Base-by-base conservation (phyloP, 768 basidiomycete species). In the Lactarius trivialis region DNA sequence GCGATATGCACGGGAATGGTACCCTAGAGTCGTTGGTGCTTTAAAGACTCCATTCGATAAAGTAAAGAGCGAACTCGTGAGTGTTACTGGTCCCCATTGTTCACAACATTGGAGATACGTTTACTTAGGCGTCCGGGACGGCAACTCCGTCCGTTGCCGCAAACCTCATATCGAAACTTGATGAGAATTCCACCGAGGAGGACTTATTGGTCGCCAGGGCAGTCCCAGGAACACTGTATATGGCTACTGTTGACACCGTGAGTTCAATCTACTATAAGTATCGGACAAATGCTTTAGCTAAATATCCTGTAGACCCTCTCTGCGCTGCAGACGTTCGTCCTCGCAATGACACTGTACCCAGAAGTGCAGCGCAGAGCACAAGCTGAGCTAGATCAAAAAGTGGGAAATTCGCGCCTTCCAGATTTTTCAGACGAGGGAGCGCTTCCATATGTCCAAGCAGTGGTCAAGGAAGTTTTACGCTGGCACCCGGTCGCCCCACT, bases 401-500 rank as follows among this genome's bases (percentile, higher is more conserved):
- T 33, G 2, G n/a, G 30, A 4, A 21, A 33, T 33, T 52, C n/a
- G 28, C 30, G 30, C 8, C 51, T 52, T 52, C 51, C 51, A 2
- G 51, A 32, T 19, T 48, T 24, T 26, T 48, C 5, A 4, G 45
- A 48, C 24, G 21, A 48, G 14, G 45, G 8, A 0, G 12, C 9
- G 17, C 55, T 56, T 14, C 55, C 55, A 4, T 56, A 56, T 41
- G 39, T 39, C 17, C 15, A 56, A 17, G 33, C 55, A 24, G 34
- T 55, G 3, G 17, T 56, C 12, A 56, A 56, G 14, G 55, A 54
- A 12, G 34, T 36, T 17, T 28, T 54, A 32, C 52, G 52, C n/a
- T 56, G 55, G 55, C 55, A 56, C 36, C 55, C 55, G 4, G 39
- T 56, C 21, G 7, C 26, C 21, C 55, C 55, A 11, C 34, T 56